Base-by-base conservation (phyloP, 1,284 basidiomycete genomes). In the Papiliotrema fonsecae region DNA sequence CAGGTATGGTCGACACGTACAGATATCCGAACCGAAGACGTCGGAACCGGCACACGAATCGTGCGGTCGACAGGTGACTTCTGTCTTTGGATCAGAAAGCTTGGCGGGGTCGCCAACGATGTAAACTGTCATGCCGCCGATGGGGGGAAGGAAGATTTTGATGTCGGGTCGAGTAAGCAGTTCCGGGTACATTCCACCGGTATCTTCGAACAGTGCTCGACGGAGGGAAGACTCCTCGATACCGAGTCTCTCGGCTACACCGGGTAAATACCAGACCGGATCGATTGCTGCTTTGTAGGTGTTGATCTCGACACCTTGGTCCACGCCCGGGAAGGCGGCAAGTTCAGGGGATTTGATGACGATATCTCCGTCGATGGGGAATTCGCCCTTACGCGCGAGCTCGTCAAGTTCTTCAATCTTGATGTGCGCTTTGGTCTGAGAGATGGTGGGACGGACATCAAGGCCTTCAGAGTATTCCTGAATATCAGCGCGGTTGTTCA, bases 101-200 rank as follows among this genome's bases (percentile, higher is more conserved):
- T 81, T 88, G 3, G 83, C 84, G 1, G 88, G 86, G 60, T 84
- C 82, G 9, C 90, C 90, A 59, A 93, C 91, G 61, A 97, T 96
- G 74, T 97, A 97, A 9, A 90, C 89, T 0, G 92, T 94, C 61
- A 92, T 70, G 32, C 84, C 84, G 2, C 91, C 91, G 55, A 97
- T 97, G 0, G 93, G 94, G 0, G 94, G 93, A 0, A 97, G 79
- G 79, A 97, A 97, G 22, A 92, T 81, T 70, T 94, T 93, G 76
- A 97, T 86, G 46, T 59, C 63, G 1, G 89, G 91, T 14, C 93
- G 83, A 10, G 93, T 97, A 60, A 97, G 84, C 41, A 97, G 81
- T 63, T 97, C 93, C 2, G 92, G 92, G 71, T 96, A 94, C 86
- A 93, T 93, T 64, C 91, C 92, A 61, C 91, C 91, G 0, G 76